phyloP scores from a whole-genome alignment of 257 asterid species.

The Coffea canephora region DNA sequence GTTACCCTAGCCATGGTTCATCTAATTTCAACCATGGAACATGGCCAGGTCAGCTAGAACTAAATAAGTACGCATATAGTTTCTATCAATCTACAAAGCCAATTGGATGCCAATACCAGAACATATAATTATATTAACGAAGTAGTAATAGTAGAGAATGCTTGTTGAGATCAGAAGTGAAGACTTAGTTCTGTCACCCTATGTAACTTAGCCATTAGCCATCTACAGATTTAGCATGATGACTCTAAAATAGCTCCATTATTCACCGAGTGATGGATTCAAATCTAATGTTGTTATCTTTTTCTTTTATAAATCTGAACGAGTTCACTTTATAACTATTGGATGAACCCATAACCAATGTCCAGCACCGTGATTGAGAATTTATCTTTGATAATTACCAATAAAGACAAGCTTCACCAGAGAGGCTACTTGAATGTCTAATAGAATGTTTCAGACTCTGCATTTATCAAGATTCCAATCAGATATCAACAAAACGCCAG shows the following conservation, averaged over 20 bases:
- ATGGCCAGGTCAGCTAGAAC: not conserved
- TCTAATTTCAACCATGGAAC: not conserved
- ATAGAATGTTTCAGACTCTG: not conserved
- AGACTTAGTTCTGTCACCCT: not conserved
- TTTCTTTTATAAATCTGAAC: not conserved
- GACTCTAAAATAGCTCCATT: not conserved
- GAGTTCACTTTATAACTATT: not conserved
- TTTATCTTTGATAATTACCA: not conserved
- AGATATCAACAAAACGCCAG: not conserved
- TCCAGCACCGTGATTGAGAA: not conserved
- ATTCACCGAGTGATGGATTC: not conserved
- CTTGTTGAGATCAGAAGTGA: not conserved
- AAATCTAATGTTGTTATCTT: not conserved
- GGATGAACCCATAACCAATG: not conserved
- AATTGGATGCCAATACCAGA: not conserved
- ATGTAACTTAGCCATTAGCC: not conserved
- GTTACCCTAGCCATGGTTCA: not conserved
- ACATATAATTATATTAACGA: not conserved
- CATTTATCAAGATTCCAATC: constrained; percentile 3
- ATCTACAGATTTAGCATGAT: not conserved
- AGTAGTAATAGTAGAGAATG: not conserved
- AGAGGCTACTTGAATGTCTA: not conserved
- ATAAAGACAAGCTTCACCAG: not conserved
- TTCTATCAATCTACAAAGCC: not conserved
- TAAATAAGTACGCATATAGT: not conserved